Percentiles rank a stretch among this genome's conserved stretches.
These are phyloP conservation scores for Sideroxylon spinosum DNA, from an alignment of 179 eudicot species.

Conservation along the genomic window DNA sequence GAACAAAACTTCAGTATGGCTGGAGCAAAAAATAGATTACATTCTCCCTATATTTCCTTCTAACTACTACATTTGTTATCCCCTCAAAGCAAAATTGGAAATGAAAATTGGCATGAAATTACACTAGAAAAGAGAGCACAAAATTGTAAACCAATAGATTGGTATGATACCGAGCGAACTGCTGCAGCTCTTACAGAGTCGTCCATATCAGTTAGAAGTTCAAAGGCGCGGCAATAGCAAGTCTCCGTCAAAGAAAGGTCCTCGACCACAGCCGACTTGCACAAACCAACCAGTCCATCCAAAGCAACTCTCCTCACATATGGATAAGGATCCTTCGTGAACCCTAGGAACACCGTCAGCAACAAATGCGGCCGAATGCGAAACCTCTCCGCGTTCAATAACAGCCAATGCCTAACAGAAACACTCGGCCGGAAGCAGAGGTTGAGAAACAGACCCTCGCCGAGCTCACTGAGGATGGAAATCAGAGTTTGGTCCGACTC, in stretches of 20 bases:
- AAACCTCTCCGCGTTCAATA: constrained; percentile 38
- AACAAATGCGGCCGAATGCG: constrained; percentile 45
- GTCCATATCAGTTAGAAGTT: constrained; percentile 56
- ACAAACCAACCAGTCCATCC: constrained; percentile 46
- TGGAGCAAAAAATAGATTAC: background rate
- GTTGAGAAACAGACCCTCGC: constrained; percentile 36
- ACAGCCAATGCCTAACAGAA: constrained; percentile 43
- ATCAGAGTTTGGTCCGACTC: constrained; percentile 12
- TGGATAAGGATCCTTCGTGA: constrained; percentile 77
- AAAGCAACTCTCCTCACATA: constrained; percentile 52
- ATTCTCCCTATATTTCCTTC: background rate
- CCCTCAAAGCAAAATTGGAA: background rate
- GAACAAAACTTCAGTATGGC: background rate
- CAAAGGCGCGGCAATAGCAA: constrained; percentile 56
- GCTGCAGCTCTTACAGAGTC: constrained; percentile 59
- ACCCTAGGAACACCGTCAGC: constrained; percentile 63
- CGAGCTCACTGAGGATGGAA: constrained; percentile 22
- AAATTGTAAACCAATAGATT: background rate
- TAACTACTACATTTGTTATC: background rate
- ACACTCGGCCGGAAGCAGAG: constrained; percentile 43
- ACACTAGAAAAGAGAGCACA: background rate
- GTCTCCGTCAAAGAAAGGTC: constrained; percentile 42
- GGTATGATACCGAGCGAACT: constrained; percentile 46
- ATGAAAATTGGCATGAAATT: background rate
- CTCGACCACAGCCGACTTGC: constrained; percentile 33